Conservation (phyloP, 1,284 basidiomycete genomes). For the Amylostereum areolatum region DNA sequence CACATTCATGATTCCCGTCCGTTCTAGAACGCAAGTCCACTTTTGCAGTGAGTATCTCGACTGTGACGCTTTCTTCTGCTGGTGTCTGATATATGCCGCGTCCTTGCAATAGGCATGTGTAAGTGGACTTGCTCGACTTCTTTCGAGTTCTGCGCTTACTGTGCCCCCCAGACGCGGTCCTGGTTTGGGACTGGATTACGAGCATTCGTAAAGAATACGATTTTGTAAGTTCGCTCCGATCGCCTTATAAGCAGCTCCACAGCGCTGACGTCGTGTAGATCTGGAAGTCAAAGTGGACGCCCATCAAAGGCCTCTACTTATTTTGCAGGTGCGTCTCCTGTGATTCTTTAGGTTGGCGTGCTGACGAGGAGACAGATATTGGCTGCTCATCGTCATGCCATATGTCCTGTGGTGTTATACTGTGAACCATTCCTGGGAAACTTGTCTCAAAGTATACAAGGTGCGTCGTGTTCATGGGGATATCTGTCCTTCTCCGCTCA, state of each 20-base stretch:
- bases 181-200: not conserved
- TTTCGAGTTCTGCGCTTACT: too few species aligned
- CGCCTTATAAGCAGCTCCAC: not conserved
- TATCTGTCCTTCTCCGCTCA: not conserved
- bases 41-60: not conserved
- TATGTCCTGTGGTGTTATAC: not conserved
- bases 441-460: not conserved
- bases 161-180: too few species aligned
- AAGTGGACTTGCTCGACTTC: too few species aligned
- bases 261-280: not conserved
- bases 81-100: too few species aligned
- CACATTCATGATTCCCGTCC: not conserved
- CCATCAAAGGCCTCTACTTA: not conserved
- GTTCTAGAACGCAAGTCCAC: not conserved
- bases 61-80: not conserved
- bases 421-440: not conserved
- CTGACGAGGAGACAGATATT: not conserved
- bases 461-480: not conserved
- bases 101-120: too few species aligned
- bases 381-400: not conserved
- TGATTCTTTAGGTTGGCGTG: not conserved
- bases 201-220: not conserved
- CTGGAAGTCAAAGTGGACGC: conserved; percentile 1
- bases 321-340: not conserved
- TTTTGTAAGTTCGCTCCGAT: not conserved